Evolutionary conservation across 768 basidiomycete genomes (phyloP).

Genomic region (Termitomyces sp.): DNA sequence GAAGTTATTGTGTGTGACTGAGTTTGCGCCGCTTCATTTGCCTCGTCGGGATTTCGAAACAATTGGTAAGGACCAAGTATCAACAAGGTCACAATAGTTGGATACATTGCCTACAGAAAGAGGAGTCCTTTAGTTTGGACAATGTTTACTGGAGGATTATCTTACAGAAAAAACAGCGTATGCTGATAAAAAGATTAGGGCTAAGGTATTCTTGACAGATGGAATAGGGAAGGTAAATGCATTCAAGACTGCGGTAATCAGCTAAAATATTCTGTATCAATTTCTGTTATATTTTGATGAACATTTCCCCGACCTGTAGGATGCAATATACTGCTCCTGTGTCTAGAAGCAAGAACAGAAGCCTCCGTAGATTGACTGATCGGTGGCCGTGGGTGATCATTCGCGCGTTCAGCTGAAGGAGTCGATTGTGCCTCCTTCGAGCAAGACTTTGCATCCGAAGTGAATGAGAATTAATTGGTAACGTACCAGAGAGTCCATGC

Average conservation of each 20-base stretch:
- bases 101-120: neutral
- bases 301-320: neutral
- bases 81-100: too few species aligned
- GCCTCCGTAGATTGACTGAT: neutral
- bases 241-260: neutral
- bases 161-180: too few species aligned
- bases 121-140: too few species aligned
- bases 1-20: neutral
- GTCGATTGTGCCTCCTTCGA: neutral
- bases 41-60: neutral
- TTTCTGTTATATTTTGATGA: neutral
- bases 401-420: neutral
- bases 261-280: neutral
- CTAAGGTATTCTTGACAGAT: neutral
- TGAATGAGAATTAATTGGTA: neutral
- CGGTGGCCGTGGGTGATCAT: neutral
- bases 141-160: neutral
- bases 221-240: neutral
- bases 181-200: too few species aligned
- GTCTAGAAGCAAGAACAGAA: neutral
- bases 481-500: neutral
- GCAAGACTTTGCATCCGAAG: neutral
- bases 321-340: neutral
- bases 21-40: neutral
- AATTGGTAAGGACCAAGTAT: neutral